Base-by-base conservation (phyloP, 352 stramenopile genomes). In the Phytophthora hibernalis region DNA sequence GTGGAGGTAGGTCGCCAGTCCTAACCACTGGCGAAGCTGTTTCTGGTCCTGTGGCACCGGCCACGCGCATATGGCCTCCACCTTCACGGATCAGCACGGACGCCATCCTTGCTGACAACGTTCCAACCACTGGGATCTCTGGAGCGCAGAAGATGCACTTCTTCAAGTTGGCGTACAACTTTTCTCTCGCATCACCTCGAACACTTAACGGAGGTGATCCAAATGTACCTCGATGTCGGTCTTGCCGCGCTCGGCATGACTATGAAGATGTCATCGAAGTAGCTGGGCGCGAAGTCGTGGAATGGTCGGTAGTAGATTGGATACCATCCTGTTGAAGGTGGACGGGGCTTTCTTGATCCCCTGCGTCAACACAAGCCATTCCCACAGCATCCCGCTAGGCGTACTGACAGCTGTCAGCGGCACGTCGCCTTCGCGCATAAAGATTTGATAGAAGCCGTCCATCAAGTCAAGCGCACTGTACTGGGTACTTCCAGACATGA, bases 251-350 rank as follows among this genome's bases (percentile, higher is more conserved):
- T 37, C 21, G 9, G 31, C 54, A 47, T 26, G 54, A 53, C 55
- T 73, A 72, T 57, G 52, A 64, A 79, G 38, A 77, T 62, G 24
- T 72, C 64, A 40, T 67, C 60, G 22, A 76, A 79, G 12, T 72
- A 77, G 8, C 28, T 67, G 3, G 26, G 26, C 26, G 26, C 26
- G 26, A 30, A 30, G 26, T 30, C 26, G 26, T 6, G 26, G 26
- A 30, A 30, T 30, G 26, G 26, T n/a, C 26, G 2, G 26, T 6
- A 30, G 26, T 6, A 30, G 26, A 6, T 30, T 30, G 26, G 26
- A 30, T 2, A 30, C 26, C 26, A 30, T 30, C 2, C 6, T 2
- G 26, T 30, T 30, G 26, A 30, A 30, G 26, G 26, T 30, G 26
- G 26, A 2, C 26, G 26, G 26, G 26, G 26, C 26, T 2, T 30